phyloP scores from a whole-genome alignment of 2,329 filamentous ascomycete species.

The Xenoacremonium recifei region DNA sequence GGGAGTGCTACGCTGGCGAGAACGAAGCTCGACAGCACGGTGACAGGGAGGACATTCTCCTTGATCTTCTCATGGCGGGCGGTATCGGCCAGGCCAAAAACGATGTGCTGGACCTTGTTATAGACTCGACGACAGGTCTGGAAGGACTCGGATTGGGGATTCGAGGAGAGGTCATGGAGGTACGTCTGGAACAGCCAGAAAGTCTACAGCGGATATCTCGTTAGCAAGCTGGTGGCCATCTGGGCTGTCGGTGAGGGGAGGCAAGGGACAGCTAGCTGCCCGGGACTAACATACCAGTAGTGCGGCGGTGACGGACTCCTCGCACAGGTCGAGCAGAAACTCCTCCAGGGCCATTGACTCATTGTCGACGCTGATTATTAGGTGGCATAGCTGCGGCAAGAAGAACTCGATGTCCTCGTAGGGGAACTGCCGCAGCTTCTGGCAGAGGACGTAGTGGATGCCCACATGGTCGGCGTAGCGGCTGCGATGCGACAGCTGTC shows the following conservation, averaged over 20 bases:
- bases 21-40: conserved; percentile 77
- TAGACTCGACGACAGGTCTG: conserved; percentile 81
- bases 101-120: conserved; percentile 85
- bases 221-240: conserved; percentile 14
- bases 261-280: too few relatives aligned
- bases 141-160: conserved; percentile 74
- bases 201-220: conserved; percentile 53
- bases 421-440: conserved; percentile 83
- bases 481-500: conserved; percentile 44
- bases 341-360: conserved; percentile 90
- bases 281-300: conserved; percentile 61
- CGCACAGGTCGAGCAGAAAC: conserved; percentile 81
- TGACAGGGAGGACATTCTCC: conserved; percentile 78
- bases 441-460: conserved; percentile 86
- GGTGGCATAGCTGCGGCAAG: conserved; percentile 82
- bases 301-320: conserved; percentile 83
- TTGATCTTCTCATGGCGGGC: conserved; percentile 72
- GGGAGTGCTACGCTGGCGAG: conserved; percentile 74
- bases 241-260: conserved; percentile 3
- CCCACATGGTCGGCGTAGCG: conserved; percentile 88
- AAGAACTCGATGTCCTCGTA: conserved; percentile 95
- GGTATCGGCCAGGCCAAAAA: conserved; percentile 74
- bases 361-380: conserved; percentile 84
- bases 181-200: conserved; percentile 92
- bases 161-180: conserved; percentile 74